Conservation (phyloP, 2,329 filamentous ascomycete genomes). For the Pezizomycotina sp. region DNA sequence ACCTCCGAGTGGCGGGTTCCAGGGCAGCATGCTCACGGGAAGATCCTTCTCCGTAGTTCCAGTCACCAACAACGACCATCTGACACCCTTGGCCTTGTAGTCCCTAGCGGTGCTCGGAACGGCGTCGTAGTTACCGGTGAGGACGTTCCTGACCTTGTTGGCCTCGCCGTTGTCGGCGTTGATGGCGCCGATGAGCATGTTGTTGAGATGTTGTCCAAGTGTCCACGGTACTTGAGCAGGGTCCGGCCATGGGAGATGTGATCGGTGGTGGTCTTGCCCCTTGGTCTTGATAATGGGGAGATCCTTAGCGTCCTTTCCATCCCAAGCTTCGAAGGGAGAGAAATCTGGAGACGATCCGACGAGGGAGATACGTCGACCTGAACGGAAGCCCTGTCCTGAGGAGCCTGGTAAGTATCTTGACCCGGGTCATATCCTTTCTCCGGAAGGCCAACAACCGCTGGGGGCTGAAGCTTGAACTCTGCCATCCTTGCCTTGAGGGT, state of each 20-base stretch:
- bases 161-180: conserved; percentile 92
- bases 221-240: conserved; percentile 97
- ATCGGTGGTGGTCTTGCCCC: conserved; percentile 92
- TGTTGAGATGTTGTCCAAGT: conserved; percentile 99
- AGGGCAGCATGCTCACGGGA: conserved; percentile 97
- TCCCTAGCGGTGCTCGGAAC: conserved; percentile 90
- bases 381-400: conserved; percentile 56
- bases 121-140: conserved; percentile 65
- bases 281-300: conserved; percentile 90
- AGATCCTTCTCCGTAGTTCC: conserved; percentile 97
- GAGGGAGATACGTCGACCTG: conserved; percentile 68
- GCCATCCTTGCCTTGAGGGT: conserved; percentile 86
- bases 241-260: conserved; percentile 96
- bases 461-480: conserved; percentile 74
- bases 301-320: conserved; percentile 73
- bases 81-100: conserved; percentile 93
- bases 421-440: conserved; percentile 72
- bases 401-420: conserved; percentile 87
- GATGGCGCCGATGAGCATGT: conserved; percentile 96
- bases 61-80: conserved; percentile 97
- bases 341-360: conserved; percentile 87
- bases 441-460: conserved; percentile 68
- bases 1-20: conserved; percentile 88
- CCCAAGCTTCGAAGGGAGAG: conserved; percentile 69
- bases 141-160: conserved; percentile 91